Evolutionary conservation across 1,284 basidiomycete genomes (phyloP).

Genomic region (Boletus smithii): DNA sequence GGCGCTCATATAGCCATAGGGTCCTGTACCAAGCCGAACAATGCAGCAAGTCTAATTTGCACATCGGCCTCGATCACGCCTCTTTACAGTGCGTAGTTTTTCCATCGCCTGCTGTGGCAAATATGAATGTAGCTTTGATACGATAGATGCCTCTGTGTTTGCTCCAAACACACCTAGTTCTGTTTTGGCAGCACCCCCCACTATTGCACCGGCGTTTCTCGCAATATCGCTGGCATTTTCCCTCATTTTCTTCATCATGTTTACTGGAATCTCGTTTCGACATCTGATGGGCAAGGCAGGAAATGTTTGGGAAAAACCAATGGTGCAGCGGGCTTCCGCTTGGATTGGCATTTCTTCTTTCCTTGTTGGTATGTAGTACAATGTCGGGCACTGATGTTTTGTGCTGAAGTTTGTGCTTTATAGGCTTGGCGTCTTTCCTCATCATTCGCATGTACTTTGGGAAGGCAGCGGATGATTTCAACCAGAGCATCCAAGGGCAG

Average conservation of each 20-base stretch:
- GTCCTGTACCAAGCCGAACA: constrained; percentile 59
- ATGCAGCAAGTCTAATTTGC: constrained; percentile 52
- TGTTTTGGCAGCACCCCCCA: constrained; percentile 56
- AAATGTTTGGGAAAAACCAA: constrained; percentile 52
- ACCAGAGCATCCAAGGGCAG: constrained; percentile 51
- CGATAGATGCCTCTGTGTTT: constrained; percentile 59
- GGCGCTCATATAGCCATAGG: constrained; percentile 41
- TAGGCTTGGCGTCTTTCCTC: constrained; percentile 68
- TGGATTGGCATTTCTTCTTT: constrained; percentile 76
- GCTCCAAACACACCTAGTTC: constrained; percentile 55
- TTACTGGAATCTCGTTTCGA: constrained; percentile 64
- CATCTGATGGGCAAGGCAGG: constrained; percentile 57
- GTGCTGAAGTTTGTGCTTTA: constrained; percentile 1
- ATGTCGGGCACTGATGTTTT: not conserved
- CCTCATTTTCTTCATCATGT: constrained; percentile 63
- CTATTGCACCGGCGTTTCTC: constrained; percentile 62
- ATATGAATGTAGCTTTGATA: constrained; percentile 1
- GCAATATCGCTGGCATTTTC: constrained; percentile 59
- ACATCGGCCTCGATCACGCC: constrained; percentile 56
- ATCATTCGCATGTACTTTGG: constrained; percentile 78
- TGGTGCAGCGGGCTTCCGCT: constrained; percentile 57
- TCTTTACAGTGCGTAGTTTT: constrained; percentile 49
- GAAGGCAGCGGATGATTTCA: constrained; percentile 75
- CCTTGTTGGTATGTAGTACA: constrained; percentile 53
- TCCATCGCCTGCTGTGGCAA: not conserved